Evolutionary conservation across 164 flowering plant species (phyloP), one percentile per base, ranked within the genome.

Genomic region (Magnolia kwangsiensis): DNA sequence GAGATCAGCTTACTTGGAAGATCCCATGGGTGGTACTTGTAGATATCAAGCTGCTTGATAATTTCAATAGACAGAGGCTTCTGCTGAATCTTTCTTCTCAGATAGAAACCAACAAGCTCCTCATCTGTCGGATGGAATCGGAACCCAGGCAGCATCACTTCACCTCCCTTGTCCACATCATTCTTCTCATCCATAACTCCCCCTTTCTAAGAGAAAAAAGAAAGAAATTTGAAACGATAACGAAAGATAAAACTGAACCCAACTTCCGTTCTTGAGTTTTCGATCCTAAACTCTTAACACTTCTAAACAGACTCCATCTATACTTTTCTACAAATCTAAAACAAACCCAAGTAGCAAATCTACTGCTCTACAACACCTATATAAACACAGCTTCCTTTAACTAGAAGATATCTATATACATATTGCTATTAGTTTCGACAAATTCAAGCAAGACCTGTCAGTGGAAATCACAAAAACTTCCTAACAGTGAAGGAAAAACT

Each of bases 51-150:
- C 58, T 91, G 96, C 83, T 84, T 87, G 63, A 91, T 91, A 29
- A 91, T 88, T 80, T 91, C 93, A 20, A 91, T 86, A 21, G 90
- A 79, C 65, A 91, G 88, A 37, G 92, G 85, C 59, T 85, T 74
- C 20, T 91, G 90, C 50, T 88, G 91, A 78, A 90, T 76, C 86
- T 91, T 91, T 80, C 90, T 90, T 82, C 79, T 90, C 65, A 91
- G 80, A 73, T 91, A 91, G 79, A 89, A 91, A 69, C 89, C 91
- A 20, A 91, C 93, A 29, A 91, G 89, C 81, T 91, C 96, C 68
- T 90, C 93, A 79, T 90, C 96, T 0, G 96, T 91, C n/a, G 96
- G 96, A 85, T 91, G 96, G 84, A 91, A 91, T 78, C 96, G 71
- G 77, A 91, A 91, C 51, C 96, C 93, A 2, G 96, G 96, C 16